Percentiles rank a stretch among this genome's conserved stretches.
These are phyloP conservation scores for Fusarium gaditjirri DNA, from an alignment of 2,329 filamentous ascomycete species.

Conservation along the genomic window DNA sequence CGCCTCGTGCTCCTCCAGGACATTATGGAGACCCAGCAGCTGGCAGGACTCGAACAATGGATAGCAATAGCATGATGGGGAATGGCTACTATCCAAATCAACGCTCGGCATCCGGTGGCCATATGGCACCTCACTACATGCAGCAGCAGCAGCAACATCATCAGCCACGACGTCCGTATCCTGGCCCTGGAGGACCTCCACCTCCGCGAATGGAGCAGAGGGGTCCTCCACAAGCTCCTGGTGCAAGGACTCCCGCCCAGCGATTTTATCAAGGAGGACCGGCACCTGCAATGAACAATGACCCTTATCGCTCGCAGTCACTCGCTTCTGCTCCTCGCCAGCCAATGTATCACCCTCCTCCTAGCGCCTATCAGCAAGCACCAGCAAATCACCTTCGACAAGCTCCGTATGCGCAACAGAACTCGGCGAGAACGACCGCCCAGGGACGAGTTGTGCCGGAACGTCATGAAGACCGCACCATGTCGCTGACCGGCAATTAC, in stretches of 20 bases:
- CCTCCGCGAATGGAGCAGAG: slow-evolving; percentile 74
- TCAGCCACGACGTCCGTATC: slow-evolving; percentile 57
- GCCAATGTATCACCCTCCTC: slow-evolving; percentile 74
- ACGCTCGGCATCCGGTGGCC: slow-evolving; percentile 62
- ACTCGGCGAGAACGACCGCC: slow-evolving; percentile 82
- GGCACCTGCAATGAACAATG: slow-evolving; percentile 76
- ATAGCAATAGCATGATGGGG: slow-evolving; percentile 54
- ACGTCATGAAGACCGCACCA: slow-evolving; percentile 89
- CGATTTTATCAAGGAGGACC: slow-evolving; percentile 71
- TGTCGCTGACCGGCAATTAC: slow-evolving; percentile 88
- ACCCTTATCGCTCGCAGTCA: slow-evolving; percentile 92
- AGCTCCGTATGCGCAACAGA: slow-evolving; percentile 72
- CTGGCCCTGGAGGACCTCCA: slow-evolving; percentile 59
- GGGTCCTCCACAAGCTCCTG: slow-evolving; percentile 56
- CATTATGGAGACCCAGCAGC: slow-evolving; percentile 50
- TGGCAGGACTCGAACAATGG: slow-evolving; percentile 47
- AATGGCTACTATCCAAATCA: slow-evolving; percentile 65
- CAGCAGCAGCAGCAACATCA: slow-evolving; percentile 60
- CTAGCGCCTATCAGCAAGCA: slow-evolving; percentile 69
- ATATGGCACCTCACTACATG: slow-evolving; percentile 58
- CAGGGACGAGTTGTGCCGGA: slow-evolving; percentile 93
- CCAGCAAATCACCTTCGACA: slow-evolving; percentile 83
- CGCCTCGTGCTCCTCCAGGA: slow-evolving; percentile 62
- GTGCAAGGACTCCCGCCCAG: slow-evolving; percentile 59
- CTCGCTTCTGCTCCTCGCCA: slow-evolving; percentile 82